A percentile compares a stretch with the other conserved stretches of the same genome.
Evolutionary conservation across 257 asterid genomes (phyloP).

Genomic region (Plantago elongata): DNA sequence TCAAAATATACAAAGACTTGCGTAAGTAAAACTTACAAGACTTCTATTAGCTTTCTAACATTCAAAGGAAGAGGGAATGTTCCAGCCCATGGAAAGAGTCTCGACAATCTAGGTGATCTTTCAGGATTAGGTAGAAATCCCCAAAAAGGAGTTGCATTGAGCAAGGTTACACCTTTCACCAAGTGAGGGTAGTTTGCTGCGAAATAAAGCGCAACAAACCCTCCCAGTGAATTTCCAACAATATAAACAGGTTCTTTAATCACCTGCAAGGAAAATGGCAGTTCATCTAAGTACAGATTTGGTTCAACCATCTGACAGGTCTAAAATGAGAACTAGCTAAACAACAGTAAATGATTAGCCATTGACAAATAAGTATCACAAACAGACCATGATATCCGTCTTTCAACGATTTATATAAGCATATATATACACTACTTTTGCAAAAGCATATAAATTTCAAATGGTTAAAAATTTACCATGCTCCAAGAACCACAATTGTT

Average conservation of each 20-base stretch:
- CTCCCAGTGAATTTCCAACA: slow-evolving; percentile 95
- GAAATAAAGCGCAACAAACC: slow-evolving; percentile 78
- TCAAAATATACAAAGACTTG: neutral
- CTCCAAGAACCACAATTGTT: neutral
- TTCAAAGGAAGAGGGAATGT: slow-evolving; percentile 80
- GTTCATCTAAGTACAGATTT: slow-evolving; percentile 13
- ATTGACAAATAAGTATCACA: neutral
- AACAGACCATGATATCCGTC: neutral
- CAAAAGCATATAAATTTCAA: neutral
- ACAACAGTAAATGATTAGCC: slow-evolving; percentile 4
- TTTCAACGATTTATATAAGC: neutral
- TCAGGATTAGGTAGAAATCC: slow-evolving; percentile 85
- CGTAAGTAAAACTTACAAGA: slow-evolving; percentile 46
- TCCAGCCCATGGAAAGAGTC: slow-evolving; percentile 86
- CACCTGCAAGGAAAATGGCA: slow-evolving; percentile 43
- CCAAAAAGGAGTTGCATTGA: slow-evolving; percentile 96
- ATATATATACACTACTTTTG: neutral
- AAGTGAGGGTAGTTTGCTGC: slow-evolving; percentile 77
- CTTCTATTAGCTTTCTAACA: slow-evolving; percentile 47
- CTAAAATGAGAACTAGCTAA: neutral
- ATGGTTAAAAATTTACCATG: neutral
- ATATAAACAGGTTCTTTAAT: slow-evolving; percentile 84
- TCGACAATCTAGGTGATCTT: slow-evolving; percentile 67
- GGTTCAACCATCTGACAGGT: neutral
- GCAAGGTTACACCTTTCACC: slow-evolving; percentile 89